Evolutionary conservation across 768 basidiomycete species (phyloP), one percentile per base, ranked within the genome.

Genomic region (Dendrothele bispora): DNA sequence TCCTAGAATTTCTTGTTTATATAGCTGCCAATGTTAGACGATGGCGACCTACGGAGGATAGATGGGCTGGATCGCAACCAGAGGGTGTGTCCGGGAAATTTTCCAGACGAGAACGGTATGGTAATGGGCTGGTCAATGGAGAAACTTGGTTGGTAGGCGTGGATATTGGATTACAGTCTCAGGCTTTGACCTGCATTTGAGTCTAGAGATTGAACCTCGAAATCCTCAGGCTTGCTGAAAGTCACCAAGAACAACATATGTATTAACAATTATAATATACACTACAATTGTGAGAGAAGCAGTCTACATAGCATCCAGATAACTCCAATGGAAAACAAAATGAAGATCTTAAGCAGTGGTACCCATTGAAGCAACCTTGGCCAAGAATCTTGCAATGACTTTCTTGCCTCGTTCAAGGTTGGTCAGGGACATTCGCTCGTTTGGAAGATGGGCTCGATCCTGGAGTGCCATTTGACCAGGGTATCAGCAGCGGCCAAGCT

Each of bases 361-460:
- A 7, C n/a, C 34, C 40, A 61, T 61, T 30, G 63, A 64, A 3
- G 77, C 80, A 2, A 81, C 75, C 21, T 78, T 80, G 2, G 72
- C 58, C 43, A 90, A 63, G 64, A 92, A 93, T 14, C 84, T 79
- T 57, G 91, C 85, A 25, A 91, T 61, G 32, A 91, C 90, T 1
- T 80, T 72, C 54, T 89, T 89, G 0, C 91, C 91, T 30, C 83
- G 80, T 17, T 78, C 76, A 20, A 98, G 74, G 58, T 98, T 98
- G 18, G 80, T 66, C 1, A 97, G 67, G 3, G 93, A 86, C 44
- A 98, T 93, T 3, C 92, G 78, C 64, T 99, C 97, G 61, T 99
- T 90, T 3, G 93, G 85, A 20, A 99, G 67, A 74, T 98, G 97
- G 0, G 92, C 94, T 74, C 86, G 90, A 61, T 89, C 93, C 91